These are phyloP conservation scores for Eimeria sp. DNA, from an alignment of 169 alveolate genomes.

Conservation along the genomic window DNA sequence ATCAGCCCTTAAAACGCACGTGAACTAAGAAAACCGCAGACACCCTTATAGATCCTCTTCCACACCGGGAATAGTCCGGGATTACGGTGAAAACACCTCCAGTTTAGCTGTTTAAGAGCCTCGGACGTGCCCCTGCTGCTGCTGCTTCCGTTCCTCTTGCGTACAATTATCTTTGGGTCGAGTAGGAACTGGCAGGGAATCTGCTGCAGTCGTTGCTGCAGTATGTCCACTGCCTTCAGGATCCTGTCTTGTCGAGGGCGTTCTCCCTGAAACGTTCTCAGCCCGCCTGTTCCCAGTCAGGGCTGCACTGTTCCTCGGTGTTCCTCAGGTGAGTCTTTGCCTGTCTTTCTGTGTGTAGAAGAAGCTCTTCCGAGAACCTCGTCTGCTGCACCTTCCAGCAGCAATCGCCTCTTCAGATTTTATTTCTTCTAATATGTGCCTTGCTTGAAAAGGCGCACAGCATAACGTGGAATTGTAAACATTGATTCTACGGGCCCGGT, in stretches of 20 bases:
- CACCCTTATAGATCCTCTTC: neutral
- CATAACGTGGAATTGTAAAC: too few species aligned
- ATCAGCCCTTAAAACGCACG: neutral
- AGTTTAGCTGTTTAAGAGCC: neutral
- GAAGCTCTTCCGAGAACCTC: neutral
- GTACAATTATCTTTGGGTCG: neutral
- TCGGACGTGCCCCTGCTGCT: neutral
- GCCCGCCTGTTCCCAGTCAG: neutral
- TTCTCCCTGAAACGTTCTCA: neutral
- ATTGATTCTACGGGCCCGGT: neutral
- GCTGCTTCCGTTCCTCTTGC: neutral
- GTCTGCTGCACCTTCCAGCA: neutral
- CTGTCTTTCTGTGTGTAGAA: neutral
- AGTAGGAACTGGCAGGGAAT: neutral
- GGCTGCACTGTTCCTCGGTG: neutral
- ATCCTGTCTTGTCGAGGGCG: neutral
- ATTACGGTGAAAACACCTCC: neutral
- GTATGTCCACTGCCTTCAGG: neutral
- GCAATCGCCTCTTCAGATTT: neutral
- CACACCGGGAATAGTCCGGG: neutral
- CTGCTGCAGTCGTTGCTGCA: slow-evolving; percentile 30
- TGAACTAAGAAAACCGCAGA: neutral
- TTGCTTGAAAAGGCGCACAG: neutral
- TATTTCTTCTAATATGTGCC: neutral
- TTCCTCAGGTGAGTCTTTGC: neutral